Percentiles rank a stretch among this genome's conserved stretches.
These are phyloP conservation scores for Syzygium oleosum DNA, from an alignment of 345 rosid genomes.

Conservation along the genomic window DNA sequence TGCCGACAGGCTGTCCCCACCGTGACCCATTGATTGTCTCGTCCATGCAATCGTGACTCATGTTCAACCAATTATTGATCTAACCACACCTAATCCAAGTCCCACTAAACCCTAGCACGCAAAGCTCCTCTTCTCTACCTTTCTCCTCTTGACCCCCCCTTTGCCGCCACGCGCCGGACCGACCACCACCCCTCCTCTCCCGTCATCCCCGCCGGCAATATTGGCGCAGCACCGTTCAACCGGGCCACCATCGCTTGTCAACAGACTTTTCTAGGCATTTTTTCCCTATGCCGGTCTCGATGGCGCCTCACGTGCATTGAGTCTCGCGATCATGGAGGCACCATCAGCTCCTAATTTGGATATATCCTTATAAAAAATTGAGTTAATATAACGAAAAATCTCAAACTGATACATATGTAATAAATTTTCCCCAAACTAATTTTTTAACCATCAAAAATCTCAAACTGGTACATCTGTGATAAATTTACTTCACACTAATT, in stretches of 20 bases:
- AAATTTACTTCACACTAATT: too few species aligned
- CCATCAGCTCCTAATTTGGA: too few species aligned
- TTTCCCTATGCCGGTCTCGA: too few species aligned
- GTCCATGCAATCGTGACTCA: not conserved
- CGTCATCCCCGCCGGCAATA: not conserved
- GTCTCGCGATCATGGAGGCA: too few species aligned
- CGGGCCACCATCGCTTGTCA: not conserved
- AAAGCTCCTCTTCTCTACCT: not conserved
- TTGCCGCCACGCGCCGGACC: not conserved
- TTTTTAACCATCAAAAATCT: too few species aligned
- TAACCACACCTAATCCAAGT: not conserved
- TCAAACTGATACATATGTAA: too few species aligned
- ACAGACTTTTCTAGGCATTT: too few species aligned
- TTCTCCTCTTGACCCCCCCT: not conserved
- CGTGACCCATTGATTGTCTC: not conserved
- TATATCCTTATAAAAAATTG: too few species aligned
- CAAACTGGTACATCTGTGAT: too few species aligned
- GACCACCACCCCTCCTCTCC: not conserved
- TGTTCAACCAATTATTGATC: not conserved
- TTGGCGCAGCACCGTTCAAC: not conserved
- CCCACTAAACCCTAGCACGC: not conserved
- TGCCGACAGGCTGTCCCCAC: not conserved
- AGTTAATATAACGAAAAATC: too few species aligned
- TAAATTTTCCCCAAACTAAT: too few species aligned
- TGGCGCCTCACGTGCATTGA: too few species aligned